Percentiles rank a stretch among this genome's conserved stretches.
Conservation (phyloP, 495 filamentous ascomycete species). For the Xylaria intraflava region DNA sequence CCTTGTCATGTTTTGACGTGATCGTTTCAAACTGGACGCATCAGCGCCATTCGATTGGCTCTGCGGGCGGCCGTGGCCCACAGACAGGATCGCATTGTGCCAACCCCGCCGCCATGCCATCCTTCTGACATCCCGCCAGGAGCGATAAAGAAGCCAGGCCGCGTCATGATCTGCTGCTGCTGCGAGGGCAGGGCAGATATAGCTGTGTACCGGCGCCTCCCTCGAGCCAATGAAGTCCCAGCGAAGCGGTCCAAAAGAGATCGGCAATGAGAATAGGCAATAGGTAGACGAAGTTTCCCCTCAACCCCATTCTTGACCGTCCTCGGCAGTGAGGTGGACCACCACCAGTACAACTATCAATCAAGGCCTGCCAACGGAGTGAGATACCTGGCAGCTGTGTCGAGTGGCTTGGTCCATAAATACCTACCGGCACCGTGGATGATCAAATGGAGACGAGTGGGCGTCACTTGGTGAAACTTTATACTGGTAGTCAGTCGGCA, state of each 20-base stretch:
- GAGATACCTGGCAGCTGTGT: too few relatives aligned
- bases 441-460: too few relatives aligned
- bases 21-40: constrained; percentile 10
- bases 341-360: not conserved
- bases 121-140: too few relatives aligned
- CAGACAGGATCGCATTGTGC: constrained; percentile 2
- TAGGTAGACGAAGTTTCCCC: not conserved
- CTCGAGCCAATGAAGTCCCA: not conserved
- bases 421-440: too few relatives aligned
- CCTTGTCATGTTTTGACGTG: constrained; percentile 6
- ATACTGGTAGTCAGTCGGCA: too few relatives aligned
- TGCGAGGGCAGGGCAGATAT: not conserved
- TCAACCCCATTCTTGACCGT: constrained; percentile 3
- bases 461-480: too few relatives aligned
- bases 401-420: too few relatives aligned
- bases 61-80: not conserved
- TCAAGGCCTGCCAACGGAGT: too few relatives aligned
- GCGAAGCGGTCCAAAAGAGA: not conserved
- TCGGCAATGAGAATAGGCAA: not conserved
- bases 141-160: not conserved
- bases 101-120: constrained; percentile 5
- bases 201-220: not conserved
- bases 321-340: not conserved
- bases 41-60: constrained; percentile 5
- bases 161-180: constrained; percentile 7